Conservation (phyloP, 495 filamentous ascomycete species). For the Talaromyces stipitatus region DNA sequence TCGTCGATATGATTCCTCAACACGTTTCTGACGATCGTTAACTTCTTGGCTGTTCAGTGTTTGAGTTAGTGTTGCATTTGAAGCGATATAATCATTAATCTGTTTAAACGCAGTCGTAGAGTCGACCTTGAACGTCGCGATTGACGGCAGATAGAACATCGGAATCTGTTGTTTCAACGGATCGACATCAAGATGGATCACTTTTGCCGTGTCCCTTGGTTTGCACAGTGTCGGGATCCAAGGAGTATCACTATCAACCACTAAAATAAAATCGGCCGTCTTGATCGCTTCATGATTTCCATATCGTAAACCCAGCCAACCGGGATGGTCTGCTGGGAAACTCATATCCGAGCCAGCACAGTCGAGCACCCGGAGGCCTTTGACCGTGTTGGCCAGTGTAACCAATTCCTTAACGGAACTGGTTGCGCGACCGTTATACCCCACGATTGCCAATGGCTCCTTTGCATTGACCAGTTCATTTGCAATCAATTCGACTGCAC, state of each 20-base stretch:
- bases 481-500: constrained; percentile 59
- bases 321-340: constrained; percentile 75
- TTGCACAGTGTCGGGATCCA: constrained; percentile 61
- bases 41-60: constrained; percentile 37
- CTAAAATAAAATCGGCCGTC: constrained; percentile 76
- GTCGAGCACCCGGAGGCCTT: constrained; percentile 77
- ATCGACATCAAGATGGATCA: constrained; percentile 82
- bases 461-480: constrained; percentile 65
- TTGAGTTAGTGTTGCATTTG: constrained; percentile 36
- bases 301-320: constrained; percentile 67
- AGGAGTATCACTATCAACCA: constrained; percentile 78
- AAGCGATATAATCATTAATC: constrained; percentile 50
- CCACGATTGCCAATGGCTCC: constrained; percentile 72
- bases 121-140: constrained; percentile 70
- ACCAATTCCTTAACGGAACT: constrained; percentile 65
- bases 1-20: constrained; percentile 52
- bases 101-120: constrained; percentile 64
- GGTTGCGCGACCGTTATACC: constrained; percentile 74
- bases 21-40: constrained; percentile 42
- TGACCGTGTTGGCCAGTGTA: constrained; percentile 66
- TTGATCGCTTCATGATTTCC: constrained; percentile 67
- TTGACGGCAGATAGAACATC: constrained; percentile 67
- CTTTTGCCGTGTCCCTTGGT: constrained; percentile 47
- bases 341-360: constrained; percentile 93
- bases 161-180: constrained; percentile 86